Percentiles rank a stretch among this genome's conserved stretches.
Conservation (phyloP, 2,329 filamentous ascomycete genomes). For the Colletotrichum sp. region DNA sequence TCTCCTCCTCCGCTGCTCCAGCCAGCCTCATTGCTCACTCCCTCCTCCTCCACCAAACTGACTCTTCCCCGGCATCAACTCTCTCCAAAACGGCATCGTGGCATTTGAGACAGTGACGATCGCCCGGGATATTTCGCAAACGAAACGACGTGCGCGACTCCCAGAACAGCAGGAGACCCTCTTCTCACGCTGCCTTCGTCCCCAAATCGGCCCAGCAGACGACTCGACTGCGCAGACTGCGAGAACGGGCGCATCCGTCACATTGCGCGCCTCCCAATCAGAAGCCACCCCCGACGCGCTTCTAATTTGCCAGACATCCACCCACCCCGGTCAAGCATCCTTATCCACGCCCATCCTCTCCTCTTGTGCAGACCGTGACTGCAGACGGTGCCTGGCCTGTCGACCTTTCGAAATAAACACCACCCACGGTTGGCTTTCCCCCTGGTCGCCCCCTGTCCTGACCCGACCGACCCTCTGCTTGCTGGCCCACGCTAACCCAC, state of each 20-base stretch:
- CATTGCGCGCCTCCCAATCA: conserved; percentile 18
- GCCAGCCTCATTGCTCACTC: not conserved
- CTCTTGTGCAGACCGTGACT: not conserved
- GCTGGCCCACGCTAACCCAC: not conserved
- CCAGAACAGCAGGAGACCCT: conserved; percentile 2
- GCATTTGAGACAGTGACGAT: not conserved
- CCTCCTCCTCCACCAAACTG: not conserved
- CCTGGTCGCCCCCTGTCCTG: not conserved
- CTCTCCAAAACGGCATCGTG: not conserved
- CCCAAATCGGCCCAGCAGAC: conserved; percentile 8
- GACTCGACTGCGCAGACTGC: not conserved
- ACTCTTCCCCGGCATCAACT: not conserved
- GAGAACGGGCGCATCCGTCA: conserved; percentile 20
- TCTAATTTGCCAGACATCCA: conserved; percentile 20
- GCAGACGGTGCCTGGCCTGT: not conserved
- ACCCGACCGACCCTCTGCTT: not conserved
- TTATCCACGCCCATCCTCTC: not conserved
- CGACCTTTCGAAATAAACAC: not conserved
- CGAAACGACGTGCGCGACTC: not conserved
- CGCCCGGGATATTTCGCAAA: not conserved
- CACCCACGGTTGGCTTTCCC: not conserved
- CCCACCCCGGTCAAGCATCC: not conserved
- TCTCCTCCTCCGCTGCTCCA: not conserved
- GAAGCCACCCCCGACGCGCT: not conserved
- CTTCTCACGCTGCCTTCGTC: not conserved